Conservation (phyloP, 257 asterid genomes). For the Craterostigma plantagineum region DNA sequence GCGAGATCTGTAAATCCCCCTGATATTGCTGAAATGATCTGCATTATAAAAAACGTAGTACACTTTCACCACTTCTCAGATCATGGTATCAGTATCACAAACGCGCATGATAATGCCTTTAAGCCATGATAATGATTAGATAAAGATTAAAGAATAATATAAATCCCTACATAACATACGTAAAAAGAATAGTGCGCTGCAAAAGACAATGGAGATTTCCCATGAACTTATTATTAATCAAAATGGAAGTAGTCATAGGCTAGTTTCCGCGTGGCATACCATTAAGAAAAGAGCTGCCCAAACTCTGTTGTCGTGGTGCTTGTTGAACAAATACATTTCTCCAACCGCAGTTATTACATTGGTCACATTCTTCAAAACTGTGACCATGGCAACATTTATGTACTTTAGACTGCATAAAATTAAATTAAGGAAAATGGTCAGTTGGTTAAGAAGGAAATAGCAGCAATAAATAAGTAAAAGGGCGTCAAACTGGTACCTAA, state of each 20-base stretch:
- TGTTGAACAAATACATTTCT: slow-evolving; percentile 83
- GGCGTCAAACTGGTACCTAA: slow-evolving; percentile 38
- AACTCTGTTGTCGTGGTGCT: slow-evolving; percentile 80
- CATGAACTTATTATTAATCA: no score
- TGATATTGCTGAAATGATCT: slow-evolving; percentile 91
- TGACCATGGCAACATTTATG: slow-evolving; percentile 95
- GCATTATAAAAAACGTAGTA: slow-evolving; percentile 12
- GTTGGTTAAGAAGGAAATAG: no score
- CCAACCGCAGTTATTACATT: slow-evolving; percentile 96
- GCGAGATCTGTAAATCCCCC: slow-evolving; percentile 94
- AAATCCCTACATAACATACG: no score
- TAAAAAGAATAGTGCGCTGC: no score
- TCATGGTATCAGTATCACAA: no score
- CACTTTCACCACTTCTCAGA: no score
- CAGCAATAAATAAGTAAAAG: not conserved
- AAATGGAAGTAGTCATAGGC: no score
- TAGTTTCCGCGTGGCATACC: slow-evolving; percentile 20
- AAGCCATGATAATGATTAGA: no score
- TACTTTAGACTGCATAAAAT: slow-evolving; percentile 80
- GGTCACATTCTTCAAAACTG: slow-evolving; percentile 92
- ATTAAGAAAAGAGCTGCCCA: slow-evolving; percentile 95
- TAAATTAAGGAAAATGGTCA: no score
- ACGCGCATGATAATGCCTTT: no score
- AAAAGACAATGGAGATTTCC: no score
- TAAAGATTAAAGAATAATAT: no score